These are phyloP conservation scores for Dactylellina leptospora DNA, from an alignment of 2,329 filamentous ascomycete genomes.

Conservation along the genomic window DNA sequence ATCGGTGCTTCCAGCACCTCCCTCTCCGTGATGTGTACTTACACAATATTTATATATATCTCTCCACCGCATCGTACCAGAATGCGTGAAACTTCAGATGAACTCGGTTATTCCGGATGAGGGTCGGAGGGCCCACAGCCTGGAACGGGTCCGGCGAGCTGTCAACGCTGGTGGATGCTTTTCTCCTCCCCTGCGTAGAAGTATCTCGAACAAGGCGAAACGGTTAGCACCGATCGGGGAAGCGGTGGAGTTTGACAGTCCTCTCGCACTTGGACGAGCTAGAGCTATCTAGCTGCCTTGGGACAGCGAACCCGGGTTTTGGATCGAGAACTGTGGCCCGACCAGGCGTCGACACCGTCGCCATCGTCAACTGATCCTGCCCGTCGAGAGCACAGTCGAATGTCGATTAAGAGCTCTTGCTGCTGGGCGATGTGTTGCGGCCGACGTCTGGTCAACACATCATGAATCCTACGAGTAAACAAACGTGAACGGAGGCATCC, in stretches of 20 bases:
- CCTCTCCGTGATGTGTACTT: too few relatives aligned
- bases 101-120: slow-evolving; percentile 20
- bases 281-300: too few relatives aligned
- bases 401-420: neutral
- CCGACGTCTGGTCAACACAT: too few relatives aligned
- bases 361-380: neutral
- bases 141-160: neutral
- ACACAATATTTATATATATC: too few relatives aligned
- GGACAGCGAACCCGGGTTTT: neutral
- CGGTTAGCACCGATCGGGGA: neutral
- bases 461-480: slow-evolving; percentile 44
- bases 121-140: neutral
- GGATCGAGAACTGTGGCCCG: neutral
- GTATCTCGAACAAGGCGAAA: slow-evolving; percentile 43
- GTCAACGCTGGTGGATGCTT: neutral
- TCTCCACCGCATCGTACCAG: too few relatives aligned
- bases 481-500: slow-evolving; percentile 44
- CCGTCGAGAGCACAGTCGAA: neutral
- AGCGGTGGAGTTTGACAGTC: too few relatives aligned
- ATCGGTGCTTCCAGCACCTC: too few relatives aligned
- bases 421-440: neutral
- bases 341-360: neutral
- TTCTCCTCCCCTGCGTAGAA: neutral
- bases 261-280: too few relatives aligned
- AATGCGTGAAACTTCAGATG: slow-evolving; percentile 31